A percentile compares a stretch with the other conserved stretches of the same genome.
phyloP scores from a whole-genome alignment of 2,329 filamentous ascomycete genomes.

The Aspergillus pseudoterreus region DNA sequence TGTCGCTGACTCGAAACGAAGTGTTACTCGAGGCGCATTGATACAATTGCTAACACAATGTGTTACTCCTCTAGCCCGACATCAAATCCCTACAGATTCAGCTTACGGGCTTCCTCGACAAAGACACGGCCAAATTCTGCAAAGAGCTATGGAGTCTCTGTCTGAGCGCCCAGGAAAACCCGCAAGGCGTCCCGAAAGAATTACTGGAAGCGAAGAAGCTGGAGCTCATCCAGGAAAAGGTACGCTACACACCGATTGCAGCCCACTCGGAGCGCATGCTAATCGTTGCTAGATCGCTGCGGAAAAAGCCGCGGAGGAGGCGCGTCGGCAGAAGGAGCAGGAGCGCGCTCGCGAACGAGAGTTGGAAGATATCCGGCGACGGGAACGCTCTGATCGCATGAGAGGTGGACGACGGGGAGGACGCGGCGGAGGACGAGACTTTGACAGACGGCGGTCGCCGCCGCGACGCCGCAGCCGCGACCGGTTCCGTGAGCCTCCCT shows the following conservation, averaged over 20 bases:
- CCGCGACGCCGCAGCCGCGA: constrained; percentile 49
- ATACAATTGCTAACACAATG: constrained; percentile 14
- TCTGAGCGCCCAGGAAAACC: constrained; percentile 81
- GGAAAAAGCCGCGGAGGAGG: constrained; percentile 74
- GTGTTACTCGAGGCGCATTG: background rate
- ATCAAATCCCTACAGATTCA: constrained; percentile 95
- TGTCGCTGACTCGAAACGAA: constrained; percentile 31
- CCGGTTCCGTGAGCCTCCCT: constrained; percentile 42
- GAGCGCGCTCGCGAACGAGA: constrained; percentile 69
- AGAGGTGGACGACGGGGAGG: constrained; percentile 36
- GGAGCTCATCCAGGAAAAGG: constrained; percentile 93
- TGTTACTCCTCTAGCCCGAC: constrained; percentile 63
- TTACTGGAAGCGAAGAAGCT: constrained; percentile 93
- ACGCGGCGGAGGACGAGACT: constrained; percentile 38
- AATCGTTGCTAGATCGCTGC: constrained; percentile 63
- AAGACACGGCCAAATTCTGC: constrained; percentile 83
- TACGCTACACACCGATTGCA: constrained; percentile 31
- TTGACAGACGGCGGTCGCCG: constrained; percentile 51
- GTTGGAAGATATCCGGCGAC: constrained; percentile 62
- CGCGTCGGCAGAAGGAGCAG: constrained; percentile 66
- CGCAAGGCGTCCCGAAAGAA: constrained; percentile 90
- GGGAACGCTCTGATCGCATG: constrained; percentile 40
- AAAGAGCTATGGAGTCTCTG: constrained; percentile 91
- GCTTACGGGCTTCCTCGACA: constrained; percentile 90
- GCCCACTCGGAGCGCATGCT: background rate